A percentile compares a stretch with the other conserved stretches of the same genome.
Conservation (phyloP, 306 rosid species). For the Lathyrus oleraceus region DNA sequence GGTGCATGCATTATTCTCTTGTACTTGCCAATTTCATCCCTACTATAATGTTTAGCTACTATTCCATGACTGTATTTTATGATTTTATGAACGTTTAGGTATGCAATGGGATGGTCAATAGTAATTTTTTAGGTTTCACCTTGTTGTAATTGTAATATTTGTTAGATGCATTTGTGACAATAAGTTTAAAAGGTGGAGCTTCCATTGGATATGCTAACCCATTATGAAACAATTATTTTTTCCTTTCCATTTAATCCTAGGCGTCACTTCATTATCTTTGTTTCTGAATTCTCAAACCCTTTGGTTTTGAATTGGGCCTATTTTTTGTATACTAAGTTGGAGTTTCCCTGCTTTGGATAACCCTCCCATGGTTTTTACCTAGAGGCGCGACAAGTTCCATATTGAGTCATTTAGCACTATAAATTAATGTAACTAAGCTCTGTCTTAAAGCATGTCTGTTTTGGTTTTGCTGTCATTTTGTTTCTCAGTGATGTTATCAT, state of each 20-base stretch:
- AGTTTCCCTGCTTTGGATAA: background rate
- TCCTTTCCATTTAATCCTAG: too few species aligned
- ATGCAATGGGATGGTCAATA: too few species aligned
- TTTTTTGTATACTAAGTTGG: background rate
- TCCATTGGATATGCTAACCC: too few species aligned
- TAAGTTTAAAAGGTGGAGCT: too few species aligned
- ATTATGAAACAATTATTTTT: too few species aligned
- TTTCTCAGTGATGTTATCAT: background rate
- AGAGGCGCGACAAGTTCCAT: background rate
- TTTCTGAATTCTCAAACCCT: too few species aligned
- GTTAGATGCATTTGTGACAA: too few species aligned
- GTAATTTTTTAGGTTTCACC: too few species aligned
- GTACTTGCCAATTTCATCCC: background rate
- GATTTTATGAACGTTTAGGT: too few species aligned
- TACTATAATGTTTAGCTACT: background rate
- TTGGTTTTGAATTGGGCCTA: too few species aligned
- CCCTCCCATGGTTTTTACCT: background rate
- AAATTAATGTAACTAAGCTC: background rate
- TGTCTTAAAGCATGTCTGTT: background rate
- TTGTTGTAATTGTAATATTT: background rate
- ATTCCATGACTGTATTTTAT: background rate
- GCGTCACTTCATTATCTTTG: too few species aligned
- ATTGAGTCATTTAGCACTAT: background rate
- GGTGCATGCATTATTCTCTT: background rate
- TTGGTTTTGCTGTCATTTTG: background rate